A percentile compares a stretch with the other conserved stretches of the same genome.
These are phyloP conservation scores for Aphanocladium album DNA, from an alignment of 2,329 filamentous ascomycete species.

Conservation along the genomic window DNA sequence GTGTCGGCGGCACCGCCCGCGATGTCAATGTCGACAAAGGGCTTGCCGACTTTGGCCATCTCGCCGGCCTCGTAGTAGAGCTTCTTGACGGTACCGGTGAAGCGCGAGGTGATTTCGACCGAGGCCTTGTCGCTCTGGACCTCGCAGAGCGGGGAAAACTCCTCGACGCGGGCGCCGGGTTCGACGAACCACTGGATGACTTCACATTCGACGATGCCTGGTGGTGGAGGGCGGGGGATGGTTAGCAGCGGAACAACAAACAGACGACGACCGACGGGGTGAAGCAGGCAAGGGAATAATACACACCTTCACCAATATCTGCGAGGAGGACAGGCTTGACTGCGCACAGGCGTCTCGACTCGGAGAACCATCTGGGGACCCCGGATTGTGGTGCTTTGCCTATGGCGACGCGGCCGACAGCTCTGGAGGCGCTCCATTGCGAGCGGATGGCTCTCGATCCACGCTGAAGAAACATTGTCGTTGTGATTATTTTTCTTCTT, in stretches of 20 bases:
- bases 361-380: conserved; percentile 44
- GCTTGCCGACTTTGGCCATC: conserved; percentile 92
- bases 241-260: neutral
- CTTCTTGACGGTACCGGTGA: conserved; percentile 92
- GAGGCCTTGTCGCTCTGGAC: conserved; percentile 96
- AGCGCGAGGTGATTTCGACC: conserved; percentile 89
- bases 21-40: conserved; percentile 92
- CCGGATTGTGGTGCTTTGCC: conserved; percentile 25
- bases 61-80: conserved; percentile 93
- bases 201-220: conserved; percentile 96
- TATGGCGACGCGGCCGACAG: conserved; percentile 31
- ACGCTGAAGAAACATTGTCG: conserved; percentile 50
- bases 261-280: neutral
- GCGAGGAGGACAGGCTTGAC: conserved; percentile 78
- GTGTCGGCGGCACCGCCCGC: conserved; percentile 61
- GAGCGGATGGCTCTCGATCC: conserved; percentile 45
- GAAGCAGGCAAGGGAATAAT: neutral
- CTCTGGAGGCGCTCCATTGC: conserved; percentile 45
- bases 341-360: conserved; percentile 43
- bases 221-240: neutral
- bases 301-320: conserved; percentile 75
- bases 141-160: conserved; percentile 96
- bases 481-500: neutral
- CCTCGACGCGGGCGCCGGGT: conserved; percentile 89
- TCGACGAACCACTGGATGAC: conserved; percentile 99